phyloP scores from a whole-genome alignment of 331 rosid species.

The Malus hybrid region DNA sequence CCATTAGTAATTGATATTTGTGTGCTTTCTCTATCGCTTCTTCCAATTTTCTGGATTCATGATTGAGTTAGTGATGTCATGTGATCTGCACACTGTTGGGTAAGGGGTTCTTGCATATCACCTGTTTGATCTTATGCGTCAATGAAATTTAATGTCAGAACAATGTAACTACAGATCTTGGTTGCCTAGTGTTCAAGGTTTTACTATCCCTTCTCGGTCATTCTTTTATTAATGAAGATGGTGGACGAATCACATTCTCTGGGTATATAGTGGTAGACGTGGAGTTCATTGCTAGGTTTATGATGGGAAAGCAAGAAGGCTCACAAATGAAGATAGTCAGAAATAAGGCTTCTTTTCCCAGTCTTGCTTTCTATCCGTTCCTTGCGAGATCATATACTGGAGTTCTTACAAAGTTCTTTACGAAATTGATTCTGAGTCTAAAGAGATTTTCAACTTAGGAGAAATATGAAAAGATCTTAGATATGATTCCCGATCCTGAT shows the following conservation, averaged over 20 bases:
- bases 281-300: conserved; percentile 99
- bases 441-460: conserved; percentile 67
- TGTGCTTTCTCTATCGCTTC: too few species aligned
- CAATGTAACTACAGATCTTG: too few species aligned
- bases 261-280: conserved; percentile 91
- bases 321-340: conserved; percentile 73
- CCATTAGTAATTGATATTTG: too few species aligned
- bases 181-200: too few species aligned
- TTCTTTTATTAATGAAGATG: too few species aligned
- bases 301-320: conserved; percentile 83
- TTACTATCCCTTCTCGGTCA: too few species aligned
- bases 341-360: conserved; percentile 63
- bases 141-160: too few species aligned
- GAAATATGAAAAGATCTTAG: conserved; percentile 76
- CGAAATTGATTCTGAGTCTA: conserved; percentile 53
- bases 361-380: conserved; percentile 67
- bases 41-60: too few species aligned
- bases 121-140: too few species aligned
- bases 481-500: conserved; percentile 88
- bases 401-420: conserved; percentile 61
- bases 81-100: too few species aligned
- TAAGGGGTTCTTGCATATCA: too few species aligned
- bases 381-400: conserved; percentile 73
- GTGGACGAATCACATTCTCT: conserved; percentile 47
- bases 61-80: too few species aligned